Evolutionary conservation across 169 alveolate species (phyloP), one percentile per base, ranked within the genome.

Genomic region (Plasmodium fragile): DNA sequence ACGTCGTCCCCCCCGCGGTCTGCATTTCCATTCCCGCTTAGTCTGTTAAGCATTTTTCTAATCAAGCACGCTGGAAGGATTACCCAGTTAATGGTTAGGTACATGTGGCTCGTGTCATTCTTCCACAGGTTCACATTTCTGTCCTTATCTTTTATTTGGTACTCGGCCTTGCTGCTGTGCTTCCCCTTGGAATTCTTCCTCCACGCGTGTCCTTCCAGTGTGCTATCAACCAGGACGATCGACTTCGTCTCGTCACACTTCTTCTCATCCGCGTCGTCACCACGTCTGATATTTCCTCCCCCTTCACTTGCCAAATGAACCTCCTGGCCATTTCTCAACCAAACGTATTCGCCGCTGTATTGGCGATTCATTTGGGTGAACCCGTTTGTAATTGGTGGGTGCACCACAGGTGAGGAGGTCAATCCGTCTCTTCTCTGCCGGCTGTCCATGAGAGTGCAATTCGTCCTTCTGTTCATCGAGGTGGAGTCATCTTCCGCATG

Each of bases 331-430:
- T 55, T 53, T 81, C 18, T 81, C 28, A 52, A 52, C 53, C 55
- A 81, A 7, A 81, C 41, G 43, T 81, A 81, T 53, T 81, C 90
- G 11, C 90, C 75, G 32, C 90, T 81, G 28, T 18, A 41, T 10
- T 16, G 18, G 25, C 69, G 34, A 4, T 30, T 81, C 41, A 52
- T 8, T 28, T 25, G 32, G 22, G 49, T 79, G 18, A 4, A 25
- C 34, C 75, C 43, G 11, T 65, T 65, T 65, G 41, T 65, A 10
- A 18, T 25, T n/a, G 13, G 36, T 28, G 75, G 30, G 28, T 1
- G 39, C 30, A 28, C 30, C 30, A 65, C 75, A 25, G 30, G 75
- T 25, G 75, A 65, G 36, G 75, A 32, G 1, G 36, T 65, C 75
- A 65, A 65, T 65, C 75, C 75, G 36, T 65, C 75, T 65, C 41